phyloP scores from a whole-genome alignment of 1,284 basidiomycete genomes.

The Tetrapyrgos nigripes region DNA sequence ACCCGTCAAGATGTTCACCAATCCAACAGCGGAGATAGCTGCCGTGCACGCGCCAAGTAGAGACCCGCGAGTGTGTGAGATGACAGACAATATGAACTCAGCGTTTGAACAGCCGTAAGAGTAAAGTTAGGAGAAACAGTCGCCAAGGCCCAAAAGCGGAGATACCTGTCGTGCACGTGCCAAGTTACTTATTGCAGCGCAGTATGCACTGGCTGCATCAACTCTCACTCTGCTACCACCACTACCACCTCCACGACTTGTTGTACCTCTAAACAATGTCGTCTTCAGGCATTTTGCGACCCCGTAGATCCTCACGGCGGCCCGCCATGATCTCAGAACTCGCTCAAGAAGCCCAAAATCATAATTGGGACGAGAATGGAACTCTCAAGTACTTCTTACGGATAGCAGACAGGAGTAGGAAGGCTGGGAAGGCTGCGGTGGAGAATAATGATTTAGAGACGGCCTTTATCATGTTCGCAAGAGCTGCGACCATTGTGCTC shows the following conservation, averaged over 20 bases:
- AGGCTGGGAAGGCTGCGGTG: slow-evolving; percentile 47
- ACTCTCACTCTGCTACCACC: slow-evolving; percentile 1
- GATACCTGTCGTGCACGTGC: background rate
- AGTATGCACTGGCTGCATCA: background rate
- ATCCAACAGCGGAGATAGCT: no score
- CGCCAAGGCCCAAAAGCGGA: no score
- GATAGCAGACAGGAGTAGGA: slow-evolving; percentile 57
- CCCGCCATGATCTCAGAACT: slow-evolving; percentile 64
- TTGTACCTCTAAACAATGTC: slow-evolving; percentile 1
- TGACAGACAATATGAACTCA: no score
- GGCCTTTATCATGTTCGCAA: slow-evolving; percentile 64
- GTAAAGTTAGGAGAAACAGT: no score
- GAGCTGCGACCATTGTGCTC: slow-evolving; percentile 67
- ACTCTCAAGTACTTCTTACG: slow-evolving; percentile 63
- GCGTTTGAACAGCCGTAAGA: no score
- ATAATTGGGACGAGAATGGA: slow-evolving; percentile 53
- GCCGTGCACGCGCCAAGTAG: no score
- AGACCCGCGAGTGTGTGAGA: no score
- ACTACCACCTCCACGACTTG: background rate
- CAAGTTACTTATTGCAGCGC: background rate
- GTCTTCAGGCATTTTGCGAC: background rate
- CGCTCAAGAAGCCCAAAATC: slow-evolving; percentile 52
- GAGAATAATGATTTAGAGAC: slow-evolving; percentile 57
- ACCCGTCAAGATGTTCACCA: no score
- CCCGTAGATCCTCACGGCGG: slow-evolving; percentile 22